phyloP scores from a whole-genome alignment of 1,139 yeast genomes.

The Geotrichum histeridarum region DNA sequence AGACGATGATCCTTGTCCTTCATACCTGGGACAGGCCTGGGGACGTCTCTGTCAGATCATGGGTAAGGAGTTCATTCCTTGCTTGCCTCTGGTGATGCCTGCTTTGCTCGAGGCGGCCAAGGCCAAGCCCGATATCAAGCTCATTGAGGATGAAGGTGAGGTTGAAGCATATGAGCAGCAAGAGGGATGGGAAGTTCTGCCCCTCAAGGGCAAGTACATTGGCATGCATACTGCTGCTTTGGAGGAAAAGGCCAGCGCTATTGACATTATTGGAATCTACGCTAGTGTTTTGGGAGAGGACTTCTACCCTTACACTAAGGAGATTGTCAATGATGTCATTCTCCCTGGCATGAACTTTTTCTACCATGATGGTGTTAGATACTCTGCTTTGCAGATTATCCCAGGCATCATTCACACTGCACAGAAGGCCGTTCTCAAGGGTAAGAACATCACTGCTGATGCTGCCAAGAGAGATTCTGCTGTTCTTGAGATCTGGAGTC shows the following conservation, averaged over 20 bases:
- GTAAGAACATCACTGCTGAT: slow-evolving; percentile 37
- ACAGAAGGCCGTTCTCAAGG: slow-evolving; percentile 28
- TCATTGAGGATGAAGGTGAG: slow-evolving; percentile 83
- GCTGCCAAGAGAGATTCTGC: slow-evolving; percentile 43
- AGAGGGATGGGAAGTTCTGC: slow-evolving; percentile 94
- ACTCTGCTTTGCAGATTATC: slow-evolving; percentile 77
- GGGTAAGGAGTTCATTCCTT: slow-evolving; percentile 84
- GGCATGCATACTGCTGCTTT: slow-evolving; percentile 90
- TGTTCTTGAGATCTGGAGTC: slow-evolving; percentile 63
- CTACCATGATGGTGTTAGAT: slow-evolving; percentile 91
- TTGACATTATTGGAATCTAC: slow-evolving; percentile 82
- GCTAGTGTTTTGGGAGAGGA: slow-evolving; percentile 79
- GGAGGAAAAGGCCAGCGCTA: slow-evolving; percentile 89
- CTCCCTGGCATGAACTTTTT: slow-evolving; percentile 87
- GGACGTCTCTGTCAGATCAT: slow-evolving; percentile 83
- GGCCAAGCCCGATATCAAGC: slow-evolving; percentile 81
- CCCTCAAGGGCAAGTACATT: slow-evolving; percentile 83
- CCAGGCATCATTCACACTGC: slow-evolving; percentile 70
- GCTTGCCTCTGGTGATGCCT: slow-evolving; percentile 82
- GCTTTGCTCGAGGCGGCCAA: slow-evolving; percentile 80
- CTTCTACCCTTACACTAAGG: slow-evolving; percentile 78
- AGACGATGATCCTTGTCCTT: slow-evolving; percentile 77
- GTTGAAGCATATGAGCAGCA: slow-evolving; percentile 74
- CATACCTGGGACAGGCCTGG: slow-evolving; percentile 94
- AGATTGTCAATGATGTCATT: slow-evolving; percentile 71